Conservation (phyloP, 169 alveolate species). For the Plasmodium gaboni region DNA sequence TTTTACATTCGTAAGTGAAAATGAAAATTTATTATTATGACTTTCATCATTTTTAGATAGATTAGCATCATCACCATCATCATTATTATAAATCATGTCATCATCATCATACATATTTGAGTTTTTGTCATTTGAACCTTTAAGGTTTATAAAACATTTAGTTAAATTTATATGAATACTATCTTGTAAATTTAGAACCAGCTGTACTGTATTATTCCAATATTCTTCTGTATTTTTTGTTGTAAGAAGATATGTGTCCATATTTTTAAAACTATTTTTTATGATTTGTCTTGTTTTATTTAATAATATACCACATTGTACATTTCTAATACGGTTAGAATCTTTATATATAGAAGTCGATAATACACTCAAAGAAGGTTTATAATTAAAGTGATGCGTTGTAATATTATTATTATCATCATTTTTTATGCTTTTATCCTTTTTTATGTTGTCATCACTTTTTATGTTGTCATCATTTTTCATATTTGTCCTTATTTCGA, state of each 20-base stretch:
- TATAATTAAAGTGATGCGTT: slow-evolving; percentile 68
- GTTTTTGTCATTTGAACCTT: background rate
- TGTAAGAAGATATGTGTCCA: slow-evolving; percentile 34
- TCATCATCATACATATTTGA: background rate
- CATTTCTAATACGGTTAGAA: slow-evolving; percentile 53
- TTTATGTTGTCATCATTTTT: background rate
- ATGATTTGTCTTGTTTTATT: slow-evolving; percentile 30
- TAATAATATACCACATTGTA: slow-evolving; percentile 25
- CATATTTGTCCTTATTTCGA: slow-evolving; percentile 14
- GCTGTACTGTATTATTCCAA: slow-evolving; percentile 37
- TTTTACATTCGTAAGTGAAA: background rate
- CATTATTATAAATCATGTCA: background rate
- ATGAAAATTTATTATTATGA: background rate
- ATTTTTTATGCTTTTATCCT: background rate
- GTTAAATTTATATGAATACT: slow-evolving; percentile 31
- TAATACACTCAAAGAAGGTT: slow-evolving; percentile 34
- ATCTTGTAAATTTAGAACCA: slow-evolving; percentile 25
- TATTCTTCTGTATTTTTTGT: slow-evolving; percentile 59
- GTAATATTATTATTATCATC: background rate
- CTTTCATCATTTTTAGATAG: background rate
- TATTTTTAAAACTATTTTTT: slow-evolving; percentile 44
- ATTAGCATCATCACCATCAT: background rate
- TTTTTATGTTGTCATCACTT: background rate
- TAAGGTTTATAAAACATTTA: slow-evolving; percentile 64
- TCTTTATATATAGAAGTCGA: slow-evolving; percentile 59